Base-by-base conservation (phyloP, 768 basidiomycete genomes). In the Hysterangium stoloniferum region DNA sequence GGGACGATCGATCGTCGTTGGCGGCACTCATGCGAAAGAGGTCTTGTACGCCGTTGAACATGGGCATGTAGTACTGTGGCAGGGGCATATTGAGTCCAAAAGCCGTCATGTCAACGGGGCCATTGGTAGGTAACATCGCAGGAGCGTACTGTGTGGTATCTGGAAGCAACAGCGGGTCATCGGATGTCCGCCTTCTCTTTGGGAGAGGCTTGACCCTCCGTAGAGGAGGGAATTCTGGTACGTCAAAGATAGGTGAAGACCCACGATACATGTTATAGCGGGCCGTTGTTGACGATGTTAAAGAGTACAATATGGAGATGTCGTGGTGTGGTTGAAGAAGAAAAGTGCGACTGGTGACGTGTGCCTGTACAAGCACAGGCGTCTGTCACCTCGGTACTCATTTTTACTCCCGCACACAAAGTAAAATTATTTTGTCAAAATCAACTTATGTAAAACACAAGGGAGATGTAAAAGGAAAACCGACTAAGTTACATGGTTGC, bases 151-250 rank as follows among this genome's bases (percentile, higher is more conserved):
- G 27, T 12, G 22, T n/a, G 17, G 49, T 42, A 13, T 40, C 49
- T 34, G 38, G 24, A 15, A n/a, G 20, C 41, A 22, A 20, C 15
- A 31, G 13, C 24, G 19, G 40, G 3, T 48, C 47, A 15, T 20
- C 28, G 47, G 72, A 69, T 22, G 77, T 81, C 54, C 82, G 78
- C 54, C 81, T 74, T 57, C 86, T 77, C 68, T 86, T 87, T 24
- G 87, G 86, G 35, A 87, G 73, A 34, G 87, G 86, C 62, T 86
- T 88, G 59, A 87, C 75, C 55, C 80, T 71, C 57, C 86, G 74
- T 46, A 79, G 67, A 33, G 76, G 64, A 36, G 78, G 76, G 62
- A 80, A 76, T 60, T 83, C 81, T 56, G 80, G 75, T 51, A 73
- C 68, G 66, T 84, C 82, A 69, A 82, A 80, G 56, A 78, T 69